These are phyloP conservation scores for Aspergillus brasiliensis DNA, from an alignment of 2,329 filamentous ascomycete species.

Conservation along the genomic window DNA sequence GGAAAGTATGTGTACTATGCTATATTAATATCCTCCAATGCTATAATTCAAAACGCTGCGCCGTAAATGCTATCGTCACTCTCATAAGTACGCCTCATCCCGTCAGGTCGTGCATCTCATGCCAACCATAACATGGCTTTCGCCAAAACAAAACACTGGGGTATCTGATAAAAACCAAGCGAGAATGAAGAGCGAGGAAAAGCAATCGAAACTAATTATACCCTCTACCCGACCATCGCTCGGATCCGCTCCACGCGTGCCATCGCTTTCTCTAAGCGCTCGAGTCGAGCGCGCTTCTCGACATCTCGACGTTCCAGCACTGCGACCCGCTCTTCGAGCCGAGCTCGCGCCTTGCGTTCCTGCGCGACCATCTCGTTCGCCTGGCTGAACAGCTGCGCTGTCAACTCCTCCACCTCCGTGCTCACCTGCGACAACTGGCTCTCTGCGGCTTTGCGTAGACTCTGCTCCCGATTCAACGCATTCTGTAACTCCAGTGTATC, in stretches of 20 bases:
- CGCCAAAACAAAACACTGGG: neutral
- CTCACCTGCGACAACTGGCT: conserved; percentile 56
- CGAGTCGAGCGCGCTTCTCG: conserved; percentile 56
- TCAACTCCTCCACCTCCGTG: conserved; percentile 63
- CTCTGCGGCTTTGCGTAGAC: conserved; percentile 60
- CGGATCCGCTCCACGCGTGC: conserved; percentile 60
- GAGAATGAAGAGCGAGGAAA: conserved; percentile 3
- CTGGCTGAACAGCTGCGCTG: conserved; percentile 61
- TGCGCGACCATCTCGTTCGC: conserved; percentile 68
- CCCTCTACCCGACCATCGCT: conserved; percentile 49
- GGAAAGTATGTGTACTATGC: neutral
- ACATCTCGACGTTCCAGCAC: conserved; percentile 49
- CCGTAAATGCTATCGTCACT: too few relatives aligned
- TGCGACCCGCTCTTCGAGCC: conserved; percentile 50
- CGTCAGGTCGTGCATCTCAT: neutral
- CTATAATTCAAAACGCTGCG: too few relatives aligned
- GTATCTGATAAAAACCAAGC: conserved; percentile 13
- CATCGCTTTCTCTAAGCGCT: conserved; percentile 59
- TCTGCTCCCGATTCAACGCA: conserved; percentile 57
- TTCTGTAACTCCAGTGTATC: conserved; percentile 52
- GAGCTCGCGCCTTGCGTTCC: conserved; percentile 61
- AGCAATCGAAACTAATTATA: conserved; percentile 7
- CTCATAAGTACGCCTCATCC: too few relatives aligned
- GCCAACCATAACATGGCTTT: neutral
- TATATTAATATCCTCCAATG: neutral